Conservation (phyloP, 345 rosid genomes). For the Salix caprea region DNA sequence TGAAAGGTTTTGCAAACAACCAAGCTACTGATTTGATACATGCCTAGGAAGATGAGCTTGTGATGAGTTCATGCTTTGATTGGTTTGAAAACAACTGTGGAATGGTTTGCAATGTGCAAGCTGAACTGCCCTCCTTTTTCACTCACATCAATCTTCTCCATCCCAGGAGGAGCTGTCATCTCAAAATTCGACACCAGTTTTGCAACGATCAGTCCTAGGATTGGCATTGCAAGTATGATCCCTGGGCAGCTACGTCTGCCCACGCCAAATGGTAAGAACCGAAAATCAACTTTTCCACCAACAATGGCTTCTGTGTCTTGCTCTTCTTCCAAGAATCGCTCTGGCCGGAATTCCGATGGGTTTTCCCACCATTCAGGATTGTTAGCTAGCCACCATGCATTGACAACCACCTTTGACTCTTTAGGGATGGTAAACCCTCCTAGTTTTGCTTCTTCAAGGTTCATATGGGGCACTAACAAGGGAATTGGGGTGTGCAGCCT, state of each 20-base stretch:
- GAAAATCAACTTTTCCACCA: constrained; percentile 52
- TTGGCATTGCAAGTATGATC: constrained; percentile 54
- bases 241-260: constrained; percentile 64
- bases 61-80: background rate
- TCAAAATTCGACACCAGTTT: constrained; percentile 47
- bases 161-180: constrained; percentile 36
- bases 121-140: constrained; percentile 74
- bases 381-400: constrained; percentile 71
- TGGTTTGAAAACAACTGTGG: constrained; percentile 47
- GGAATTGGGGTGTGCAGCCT: constrained; percentile 62
- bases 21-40: background rate
- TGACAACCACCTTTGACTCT: constrained; percentile 58
- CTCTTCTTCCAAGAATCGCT: constrained; percentile 55
- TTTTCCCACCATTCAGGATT: constrained; percentile 53
- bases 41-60: background rate
- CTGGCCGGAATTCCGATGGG: constrained; percentile 50
- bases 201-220: constrained; percentile 48
- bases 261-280: constrained; percentile 56
- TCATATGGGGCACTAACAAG: constrained; percentile 60
- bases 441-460: constrained; percentile 52
- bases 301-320: constrained; percentile 34
- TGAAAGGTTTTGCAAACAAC: background rate
- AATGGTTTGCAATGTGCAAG: constrained; percentile 54
- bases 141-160: constrained; percentile 40
- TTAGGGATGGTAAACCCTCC: constrained; percentile 50